phyloP scores from a whole-genome alignment of 768 basidiomycete genomes.

The Tricholoma furcatifolium region DNA sequence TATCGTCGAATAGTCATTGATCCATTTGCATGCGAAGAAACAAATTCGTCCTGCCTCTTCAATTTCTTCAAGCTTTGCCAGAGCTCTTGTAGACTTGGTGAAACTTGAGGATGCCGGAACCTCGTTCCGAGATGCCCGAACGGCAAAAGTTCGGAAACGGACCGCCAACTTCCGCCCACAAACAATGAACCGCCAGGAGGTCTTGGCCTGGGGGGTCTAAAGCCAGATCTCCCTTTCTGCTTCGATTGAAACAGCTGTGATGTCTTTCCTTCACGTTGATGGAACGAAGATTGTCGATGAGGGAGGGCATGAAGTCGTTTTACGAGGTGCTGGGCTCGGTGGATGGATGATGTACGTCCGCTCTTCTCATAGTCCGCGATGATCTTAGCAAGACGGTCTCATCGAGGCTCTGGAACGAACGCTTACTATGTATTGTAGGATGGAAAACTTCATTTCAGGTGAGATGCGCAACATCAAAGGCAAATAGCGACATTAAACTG shows the following conservation, averaged over 20 bases:
- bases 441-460: slow-evolving; percentile 79
- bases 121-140: too few species aligned
- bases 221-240: background rate
- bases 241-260: slow-evolving; percentile 13
- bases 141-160: too few species aligned
- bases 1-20: too few species aligned
- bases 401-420: background rate
- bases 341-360: slow-evolving; percentile 75
- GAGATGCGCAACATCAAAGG: background rate
- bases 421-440: slow-evolving; percentile 33
- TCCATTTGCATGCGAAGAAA: too few species aligned
- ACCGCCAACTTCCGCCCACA: too few species aligned
- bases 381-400: background rate
- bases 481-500: background rate
- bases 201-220: too few species aligned
- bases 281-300: slow-evolving; percentile 62
- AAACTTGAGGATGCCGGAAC: too few species aligned
- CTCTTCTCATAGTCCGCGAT: background rate
- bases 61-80: too few species aligned
- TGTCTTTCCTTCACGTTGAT: slow-evolving; percentile 54
- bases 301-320: slow-evolving; percentile 52
- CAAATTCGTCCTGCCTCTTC: too few species aligned
- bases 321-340: slow-evolving; percentile 73
- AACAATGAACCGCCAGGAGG: too few species aligned
- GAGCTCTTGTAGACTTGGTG: too few species aligned